Conservation (phyloP, 768 basidiomycete genomes). For the Tricholoma terreum region DNA sequence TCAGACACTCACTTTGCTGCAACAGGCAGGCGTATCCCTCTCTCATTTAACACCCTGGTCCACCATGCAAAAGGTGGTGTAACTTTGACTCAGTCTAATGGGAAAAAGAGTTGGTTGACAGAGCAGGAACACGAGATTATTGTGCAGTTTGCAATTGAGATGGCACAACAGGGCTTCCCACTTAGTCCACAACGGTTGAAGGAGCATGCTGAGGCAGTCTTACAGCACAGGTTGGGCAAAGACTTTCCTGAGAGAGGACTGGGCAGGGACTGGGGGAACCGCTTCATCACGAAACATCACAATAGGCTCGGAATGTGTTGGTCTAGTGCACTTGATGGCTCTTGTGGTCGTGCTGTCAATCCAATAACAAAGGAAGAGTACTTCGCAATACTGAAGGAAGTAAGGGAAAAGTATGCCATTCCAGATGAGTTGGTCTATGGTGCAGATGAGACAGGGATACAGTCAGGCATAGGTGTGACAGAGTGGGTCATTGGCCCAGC, state of each 20-base stretch:
- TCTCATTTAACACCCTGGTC: too few relatives aligned
- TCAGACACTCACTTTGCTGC: not conserved
- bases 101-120: slow-evolving; percentile 26
- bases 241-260: not conserved
- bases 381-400: slow-evolving; percentile 27
- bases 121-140: slow-evolving; percentile 24
- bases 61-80: not conserved
- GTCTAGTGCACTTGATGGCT: slow-evolving; percentile 29
- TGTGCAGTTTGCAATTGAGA: slow-evolving; percentile 26
- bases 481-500: slow-evolving; percentile 27
- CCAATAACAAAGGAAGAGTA: slow-evolving; percentile 25
- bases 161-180: slow-evolving; percentile 4
- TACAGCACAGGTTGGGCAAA: slow-evolving; percentile 5
- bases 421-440: slow-evolving; percentile 18
- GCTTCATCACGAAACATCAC: slow-evolving; percentile 2
- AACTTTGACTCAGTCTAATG: slow-evolving; percentile 5
- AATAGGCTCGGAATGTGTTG: slow-evolving; percentile 26
- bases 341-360: slow-evolving; percentile 27
- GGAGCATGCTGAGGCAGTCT: slow-evolving; percentile 25
- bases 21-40: too few relatives aligned
- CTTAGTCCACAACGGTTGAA: too few relatives aligned
- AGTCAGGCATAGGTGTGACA: slow-evolving; percentile 1
- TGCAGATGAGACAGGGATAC: slow-evolving; percentile 18
- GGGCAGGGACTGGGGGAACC: not conserved
- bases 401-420: slow-evolving; percentile 2